Evolutionary conservation across 2,329 filamentous ascomycete species (phyloP), one percentile per base, ranked within the genome.

Genomic region (Cercospora canescens): DNA sequence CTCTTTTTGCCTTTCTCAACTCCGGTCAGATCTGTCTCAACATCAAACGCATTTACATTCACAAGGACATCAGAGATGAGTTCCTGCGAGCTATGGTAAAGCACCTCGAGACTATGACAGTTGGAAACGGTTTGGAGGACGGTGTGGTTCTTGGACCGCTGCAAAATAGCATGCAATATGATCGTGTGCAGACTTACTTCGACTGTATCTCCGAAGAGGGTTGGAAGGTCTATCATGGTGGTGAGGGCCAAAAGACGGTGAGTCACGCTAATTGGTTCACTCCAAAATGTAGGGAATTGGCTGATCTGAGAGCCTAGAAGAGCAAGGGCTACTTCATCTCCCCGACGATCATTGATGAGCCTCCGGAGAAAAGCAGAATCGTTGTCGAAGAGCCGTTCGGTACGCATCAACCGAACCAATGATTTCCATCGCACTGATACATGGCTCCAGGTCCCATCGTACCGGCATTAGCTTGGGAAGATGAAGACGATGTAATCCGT

Each of bases 161-260:
- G 52, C 84, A 88, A 69, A 87, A 89, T 76, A 78, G 78, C 63
- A 84, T 89, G 75, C 85, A 88, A 70, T 85, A 82, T 11, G 75
- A 86, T 32, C 82, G 81, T 2, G 82, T 87, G 70, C 77, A 79
- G 70, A 71, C 70, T 26, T 79, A 77, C 72, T 79, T 80, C 72
- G 70, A 70, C 54, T n/a, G n/a, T n/a, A n/a, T n/a, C n/a, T n/a
- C n/a, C n/a, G n/a, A n/a, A n/a, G n/a, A n/a, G n/a, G n/a, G n/a
- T n/a, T n/a, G n/a, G n/a, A n/a, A n/a, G n/a, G n/a, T n/a, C n/a
- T n/a, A n/a, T n/a, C n/a, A n/a, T n/a, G n/a, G n/a, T n/a, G n/a
- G n/a, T n/a, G n/a, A n/a, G n/a, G n/a, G n/a, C n/a, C n/a, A n/a
- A n/a, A n/a, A n/a, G n/a, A n/a, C n/a, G n/a, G n/a, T n/a, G n/a